These are phyloP conservation scores for Acaromyces ingoldii DNA, from an alignment of 1,284 basidiomycete species.

Conservation along the genomic window DNA sequence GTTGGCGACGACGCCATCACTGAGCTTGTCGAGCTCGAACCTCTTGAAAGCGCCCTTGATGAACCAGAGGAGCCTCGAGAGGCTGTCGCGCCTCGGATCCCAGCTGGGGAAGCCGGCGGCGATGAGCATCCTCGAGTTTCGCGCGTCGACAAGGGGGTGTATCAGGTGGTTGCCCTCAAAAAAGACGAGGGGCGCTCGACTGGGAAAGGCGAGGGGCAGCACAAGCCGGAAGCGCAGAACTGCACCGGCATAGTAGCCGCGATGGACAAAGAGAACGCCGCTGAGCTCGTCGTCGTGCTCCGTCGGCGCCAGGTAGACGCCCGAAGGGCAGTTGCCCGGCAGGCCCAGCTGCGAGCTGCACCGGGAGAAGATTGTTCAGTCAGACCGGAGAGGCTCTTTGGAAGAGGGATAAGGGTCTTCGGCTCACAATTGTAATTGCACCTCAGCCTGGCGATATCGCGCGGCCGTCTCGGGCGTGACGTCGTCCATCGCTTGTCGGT, in stretches of 20 bases:
- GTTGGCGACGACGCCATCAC: slow-evolving; percentile 22
- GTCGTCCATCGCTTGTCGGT: too few species aligned
- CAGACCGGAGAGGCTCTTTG: too few species aligned
- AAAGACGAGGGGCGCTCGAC: slow-evolving; percentile 23
- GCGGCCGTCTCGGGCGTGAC: too few species aligned
- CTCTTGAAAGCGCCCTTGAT: slow-evolving; percentile 20
- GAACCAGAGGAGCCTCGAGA: slow-evolving; percentile 22
- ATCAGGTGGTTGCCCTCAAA: slow-evolving; percentile 25
- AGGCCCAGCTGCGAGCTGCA: slow-evolving; percentile 22
- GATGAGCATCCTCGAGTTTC: background rate
- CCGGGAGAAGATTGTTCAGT: too few species aligned
- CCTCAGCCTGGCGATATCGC: too few species aligned
- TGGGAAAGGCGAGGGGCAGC: slow-evolving; percentile 21
- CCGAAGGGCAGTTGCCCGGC: slow-evolving; percentile 22
- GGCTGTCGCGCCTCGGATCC: slow-evolving; percentile 20
- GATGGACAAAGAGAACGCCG: slow-evolving; percentile 26
- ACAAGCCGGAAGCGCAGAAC: slow-evolving; percentile 39
- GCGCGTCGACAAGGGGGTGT: slow-evolving; percentile 30
- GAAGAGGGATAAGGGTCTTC: too few species aligned
- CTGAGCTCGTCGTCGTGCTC: slow-evolving; percentile 26
- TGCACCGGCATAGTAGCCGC: slow-evolving; percentile 27
- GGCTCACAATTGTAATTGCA: too few species aligned
- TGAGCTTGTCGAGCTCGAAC: slow-evolving; percentile 14
- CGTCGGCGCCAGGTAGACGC: slow-evolving; percentile 26
- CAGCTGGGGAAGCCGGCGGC: slow-evolving; percentile 9